Base-by-base conservation (phyloP, 441 rosid species). In the Erodium texanum region DNA sequence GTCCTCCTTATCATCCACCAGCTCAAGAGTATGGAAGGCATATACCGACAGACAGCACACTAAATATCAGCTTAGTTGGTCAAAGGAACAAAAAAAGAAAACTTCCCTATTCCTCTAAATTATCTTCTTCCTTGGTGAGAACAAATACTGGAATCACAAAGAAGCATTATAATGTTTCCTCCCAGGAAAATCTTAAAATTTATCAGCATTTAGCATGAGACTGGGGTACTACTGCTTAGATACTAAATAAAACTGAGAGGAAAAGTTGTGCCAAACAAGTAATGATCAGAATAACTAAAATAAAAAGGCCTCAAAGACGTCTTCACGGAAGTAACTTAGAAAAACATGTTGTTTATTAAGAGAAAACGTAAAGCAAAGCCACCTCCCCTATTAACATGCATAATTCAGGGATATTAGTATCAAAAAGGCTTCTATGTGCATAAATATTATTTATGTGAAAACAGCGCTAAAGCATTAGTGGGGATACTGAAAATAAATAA, bases 1-100 rank as follows among this genome's bases (percentile, higher is more conserved):
- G 74, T 73, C 82, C 85, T 75, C 77, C 81, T 67, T 72, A 69
- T 79, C 75, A n/a, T n/a, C n/a, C n/a, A n/a, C n/a, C n/a, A n/a
- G n/a, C n/a, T n/a, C n/a, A n/a, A n/a, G n/a, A n/a, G n/a, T n/a
- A n/a, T n/a, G n/a, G n/a, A n/a, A 27, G 4, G 2, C 71, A 74
- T 41, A 73, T 45, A 66, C 66, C 27, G n/a, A n/a, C 74, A 50
- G 58, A 71, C 68, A 61, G 68, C 67, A 65, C 50, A 71, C 61
- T 54, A 67, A 24, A 73, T 5, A 9, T 10, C 70, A 68, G 45
- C 4, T 63, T 3, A 71, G 68, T 61, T 18, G 48, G 66, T 6
- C 41, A 67, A 62, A 75, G 68, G 66, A 50, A 50, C 61, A 58
- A 67, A 56, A 43, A 45, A 64, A 67, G 14, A 9, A 10, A 8